Evolutionary conservation across 371 early-diverging fungal species (phyloP).

Genomic region (Thermomucor indicae-seudaticae): DNA sequence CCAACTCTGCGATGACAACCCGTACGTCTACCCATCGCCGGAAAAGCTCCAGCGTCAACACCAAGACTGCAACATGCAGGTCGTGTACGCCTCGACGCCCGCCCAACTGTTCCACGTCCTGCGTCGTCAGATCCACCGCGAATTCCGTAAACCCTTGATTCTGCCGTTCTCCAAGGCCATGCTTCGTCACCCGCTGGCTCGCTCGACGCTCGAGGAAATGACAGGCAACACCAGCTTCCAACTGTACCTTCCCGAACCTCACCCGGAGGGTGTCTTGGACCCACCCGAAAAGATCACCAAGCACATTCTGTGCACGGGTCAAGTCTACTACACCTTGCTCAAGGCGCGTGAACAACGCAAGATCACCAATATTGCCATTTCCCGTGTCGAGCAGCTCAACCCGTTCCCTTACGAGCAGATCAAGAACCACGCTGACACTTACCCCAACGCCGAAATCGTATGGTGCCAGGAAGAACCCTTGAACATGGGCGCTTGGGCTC

Average conservation of each 20-base stretch:
- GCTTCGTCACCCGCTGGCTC: conserved; percentile 91
- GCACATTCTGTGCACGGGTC: conserved; percentile 92
- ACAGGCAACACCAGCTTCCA: conserved; percentile 79
- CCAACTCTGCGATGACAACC: conserved; percentile 93
- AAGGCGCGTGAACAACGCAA: conserved; percentile 87
- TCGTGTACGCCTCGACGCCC: conserved; percentile 93
- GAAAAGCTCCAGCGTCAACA: conserved; percentile 84
- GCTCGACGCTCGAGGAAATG: conserved; percentile 82
- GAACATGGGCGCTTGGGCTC: conserved; percentile 91
- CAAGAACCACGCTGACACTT: conserved; percentile 81
- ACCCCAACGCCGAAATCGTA: conserved; percentile 84
- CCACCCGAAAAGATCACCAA: conserved; percentile 78
- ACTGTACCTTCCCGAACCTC: conserved; percentile 87
- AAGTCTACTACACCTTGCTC: conserved; percentile 91
- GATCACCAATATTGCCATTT: conserved; percentile 82
- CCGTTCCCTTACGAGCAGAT: conserved; percentile 96
- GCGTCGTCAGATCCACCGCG: conserved; percentile 93
- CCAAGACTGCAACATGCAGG: conserved; percentile 97
- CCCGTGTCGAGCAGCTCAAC: conserved; percentile 90
- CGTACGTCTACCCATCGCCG: conserved; percentile 76
- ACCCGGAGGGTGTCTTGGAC: conserved; percentile 70
- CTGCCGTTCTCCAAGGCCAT: conserved; percentile 89
- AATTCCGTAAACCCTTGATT: conserved; percentile 96
- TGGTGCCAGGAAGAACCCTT: conserved; percentile 97
- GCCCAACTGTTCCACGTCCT: conserved; percentile 96